Percentiles rank a stretch among this genome's conserved stretches.
Conservation (phyloP, 768 basidiomycete genomes). For the Zangia roseola region DNA sequence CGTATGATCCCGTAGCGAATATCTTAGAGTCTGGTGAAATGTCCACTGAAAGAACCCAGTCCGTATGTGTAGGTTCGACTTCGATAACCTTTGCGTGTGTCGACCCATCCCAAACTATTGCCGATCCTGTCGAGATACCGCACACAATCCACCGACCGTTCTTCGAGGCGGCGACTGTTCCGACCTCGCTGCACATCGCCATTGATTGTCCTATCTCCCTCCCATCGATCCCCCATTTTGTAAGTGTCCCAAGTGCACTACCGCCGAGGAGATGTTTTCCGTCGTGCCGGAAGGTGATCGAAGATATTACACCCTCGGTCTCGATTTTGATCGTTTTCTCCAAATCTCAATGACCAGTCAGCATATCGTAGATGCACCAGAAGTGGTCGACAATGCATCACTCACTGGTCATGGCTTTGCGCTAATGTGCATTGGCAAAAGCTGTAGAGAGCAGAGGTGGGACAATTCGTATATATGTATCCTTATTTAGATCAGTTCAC, state of each 20-base stretch:
- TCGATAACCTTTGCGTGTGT: background rate
- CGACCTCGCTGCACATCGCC: background rate
- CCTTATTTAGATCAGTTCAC: too few species aligned
- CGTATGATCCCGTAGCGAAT: constrained; percentile 7
- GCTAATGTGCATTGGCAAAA: too few species aligned
- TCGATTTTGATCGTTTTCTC: background rate
- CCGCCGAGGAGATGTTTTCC: constrained; percentile 2
- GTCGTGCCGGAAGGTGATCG: constrained; percentile 2
- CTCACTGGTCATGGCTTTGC: background rate
- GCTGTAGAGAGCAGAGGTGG: too few species aligned
- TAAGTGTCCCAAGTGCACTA: constrained; percentile 2
- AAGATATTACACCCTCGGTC: constrained; percentile 3
- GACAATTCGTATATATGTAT: too few species aligned
- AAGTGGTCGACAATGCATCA: too few species aligned
- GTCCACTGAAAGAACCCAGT: constrained; percentile 7
- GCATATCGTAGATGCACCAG: background rate
- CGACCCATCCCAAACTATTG: background rate
- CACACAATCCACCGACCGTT: constrained; percentile 7
- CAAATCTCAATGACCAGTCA: background rate
- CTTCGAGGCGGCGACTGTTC: constrained; percentile 1
- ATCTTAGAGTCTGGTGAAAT: constrained; percentile 5
- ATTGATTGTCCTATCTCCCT: constrained; percentile 2
- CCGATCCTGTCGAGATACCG: constrained; percentile 3
- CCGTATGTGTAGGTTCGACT: background rate
- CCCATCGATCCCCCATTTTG: constrained; percentile 2